Base-by-base conservation (phyloP, 768 basidiomycete genomes). In the Lactarius trivialis region DNA sequence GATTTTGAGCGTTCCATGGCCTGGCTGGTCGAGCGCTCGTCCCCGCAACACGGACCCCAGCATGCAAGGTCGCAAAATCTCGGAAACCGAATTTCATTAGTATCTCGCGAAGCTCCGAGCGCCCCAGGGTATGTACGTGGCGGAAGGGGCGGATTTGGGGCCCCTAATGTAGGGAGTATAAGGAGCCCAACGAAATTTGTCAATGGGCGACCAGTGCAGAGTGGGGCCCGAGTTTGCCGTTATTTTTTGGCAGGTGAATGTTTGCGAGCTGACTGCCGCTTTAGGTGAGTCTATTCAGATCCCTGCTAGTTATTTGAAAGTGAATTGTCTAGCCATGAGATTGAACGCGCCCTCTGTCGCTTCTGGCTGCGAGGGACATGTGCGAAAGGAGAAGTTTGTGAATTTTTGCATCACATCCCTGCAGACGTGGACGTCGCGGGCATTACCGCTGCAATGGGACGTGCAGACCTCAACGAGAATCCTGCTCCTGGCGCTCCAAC, bases 351-450 rank as follows among this genome's bases (percentile, higher is more conserved):
- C 1, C 73, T 98, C 24, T 94, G 91, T 76, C 88, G 97, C 37
- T 99, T 99, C 78, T 99, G 97, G 97, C 81, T 99, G 33, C 84
- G 95, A 55, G 96, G 96, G 6, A 93, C 93, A 50, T 99, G 97
- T 71, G 92, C 95, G 33, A 99, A 99, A 73, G 91, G 94, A 58
- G 94, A 96, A 60, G 84, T 82, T 66, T 98, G 95, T 83, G 97
- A 98, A 75, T 98, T 98, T 75, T 75, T 97, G 71, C 95, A 97
- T 71, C 90, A 91, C 71, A 77, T 95, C 5, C 93, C 92, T 7
- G 86, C 89, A 67, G 88, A 93, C 66, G 86, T 89, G 43, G 93
- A 97, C 70, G 81, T 93, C 39, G 73, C 84, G 48, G 79, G 82
- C 61, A 77, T 93, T 59, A 85, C 83, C 63, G 78, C 81, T 39